These are phyloP conservation scores for Luffa aegyptiaca DNA, from an alignment of 306 rosid genomes.

Conservation along the genomic window DNA sequence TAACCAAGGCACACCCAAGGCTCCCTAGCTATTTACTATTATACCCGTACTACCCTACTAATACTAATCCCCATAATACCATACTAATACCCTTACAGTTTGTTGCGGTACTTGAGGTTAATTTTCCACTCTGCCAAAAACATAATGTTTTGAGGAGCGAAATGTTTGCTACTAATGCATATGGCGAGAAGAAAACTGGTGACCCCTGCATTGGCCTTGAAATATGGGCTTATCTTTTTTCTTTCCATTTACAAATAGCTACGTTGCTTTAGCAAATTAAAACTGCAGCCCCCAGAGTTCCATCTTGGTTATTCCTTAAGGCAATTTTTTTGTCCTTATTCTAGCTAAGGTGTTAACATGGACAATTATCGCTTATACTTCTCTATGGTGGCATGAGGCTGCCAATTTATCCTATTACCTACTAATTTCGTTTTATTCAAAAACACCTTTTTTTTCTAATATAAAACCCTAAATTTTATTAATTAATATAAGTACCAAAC, in stretches of 20 bases:
- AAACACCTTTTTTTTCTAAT: neutral
- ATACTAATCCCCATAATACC: no score
- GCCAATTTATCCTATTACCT: neutral
- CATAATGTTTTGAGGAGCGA: neutral
- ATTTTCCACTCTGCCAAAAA: conserved; percentile 8
- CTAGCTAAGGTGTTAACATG: neutral
- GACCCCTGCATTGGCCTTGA: neutral
- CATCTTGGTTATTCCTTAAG: neutral
- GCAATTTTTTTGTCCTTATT: neutral
- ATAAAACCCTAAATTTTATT: neutral
- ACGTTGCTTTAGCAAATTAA: neutral
- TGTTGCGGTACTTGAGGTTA: neutral
- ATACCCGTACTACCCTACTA: no score
- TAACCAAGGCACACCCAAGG: no score
- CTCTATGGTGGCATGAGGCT: neutral
- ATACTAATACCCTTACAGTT: no score
- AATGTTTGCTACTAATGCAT: neutral
- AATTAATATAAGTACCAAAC: neutral
- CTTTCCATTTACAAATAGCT: neutral
- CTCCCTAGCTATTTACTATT: no score
- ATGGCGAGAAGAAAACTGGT: neutral
- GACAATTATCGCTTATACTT: neutral
- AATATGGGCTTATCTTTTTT: neutral
- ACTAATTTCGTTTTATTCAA: neutral
- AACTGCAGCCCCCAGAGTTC: neutral